Base-by-base conservation (phyloP, 441 rosid species). In the Erysimum cheiri region DNA sequence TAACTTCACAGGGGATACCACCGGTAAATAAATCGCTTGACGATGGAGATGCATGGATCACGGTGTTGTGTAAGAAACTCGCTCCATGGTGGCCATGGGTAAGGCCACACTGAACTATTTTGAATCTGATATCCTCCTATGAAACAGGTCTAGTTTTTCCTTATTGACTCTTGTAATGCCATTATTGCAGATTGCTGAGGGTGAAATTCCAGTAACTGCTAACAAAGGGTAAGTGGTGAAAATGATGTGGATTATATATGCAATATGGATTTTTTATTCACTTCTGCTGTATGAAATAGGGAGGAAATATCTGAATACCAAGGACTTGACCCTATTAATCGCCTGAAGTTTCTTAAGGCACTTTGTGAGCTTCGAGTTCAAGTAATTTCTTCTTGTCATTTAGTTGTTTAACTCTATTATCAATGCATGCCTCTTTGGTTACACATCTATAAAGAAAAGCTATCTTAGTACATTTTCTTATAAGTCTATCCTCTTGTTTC, bases 21-120 rank as follows among this genome's bases (percentile, higher is more conserved):
- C 98, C 96, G 71, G 77, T 79, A 40, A 80, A 81, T 77, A 93
- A 85, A 71, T 44, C 70, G 22, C 67, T 93, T 78, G 77, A 84
- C 36, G 49, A 59, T 49, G 76, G 82, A 29, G 92, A 83, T 80
- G 85, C 82, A 6, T 93, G 97, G 98, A 85, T 91, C 76, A 83
- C 94, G 60, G 80, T 70, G 46, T 85, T 93, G 66, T 84, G 92
- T 75, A 93, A 91, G 88, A 89, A 85, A 80, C 82, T 93, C 3
- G 72, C 72, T 40, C 35, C 64, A 19, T 91, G 94, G 93, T 93
- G 97, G 97, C 89, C 92, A 67, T 85, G 87, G 91, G 98, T 93
- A 74, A 73, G 82, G 40, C 37, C 35, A 26, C 28, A 48, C 57
- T 49, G n/a, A 33, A 41, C 48, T 43, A 37, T 3, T 66, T n/a